phyloP scores from a whole-genome alignment of 2,329 filamentous ascomycete genomes.

The Ciborinia camelliae region DNA sequence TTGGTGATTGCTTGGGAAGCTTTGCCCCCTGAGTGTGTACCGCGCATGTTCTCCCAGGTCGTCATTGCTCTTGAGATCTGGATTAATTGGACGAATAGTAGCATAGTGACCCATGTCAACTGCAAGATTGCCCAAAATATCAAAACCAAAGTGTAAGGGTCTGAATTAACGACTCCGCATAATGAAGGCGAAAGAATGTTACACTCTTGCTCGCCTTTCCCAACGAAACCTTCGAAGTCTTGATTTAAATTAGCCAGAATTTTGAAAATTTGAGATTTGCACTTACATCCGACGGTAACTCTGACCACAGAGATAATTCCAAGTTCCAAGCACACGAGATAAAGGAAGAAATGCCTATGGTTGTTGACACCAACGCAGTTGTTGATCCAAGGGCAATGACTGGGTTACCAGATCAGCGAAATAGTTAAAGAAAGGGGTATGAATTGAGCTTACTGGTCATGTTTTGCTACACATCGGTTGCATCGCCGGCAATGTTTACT shows the following conservation, averaged over 20 bases:
- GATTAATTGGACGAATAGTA: slow-evolving; percentile 87
- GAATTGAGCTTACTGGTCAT: slow-evolving; percentile 75
- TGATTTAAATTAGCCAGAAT: slow-evolving; percentile 32
- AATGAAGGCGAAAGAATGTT: slow-evolving; percentile 70
- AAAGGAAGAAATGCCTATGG: slow-evolving; percentile 91
- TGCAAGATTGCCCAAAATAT: slow-evolving; percentile 78
- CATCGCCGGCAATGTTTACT: slow-evolving; percentile 96
- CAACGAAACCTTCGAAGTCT: slow-evolving; percentile 62
- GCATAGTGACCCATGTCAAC: slow-evolving; percentile 95
- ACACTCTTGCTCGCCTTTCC: slow-evolving; percentile 57
- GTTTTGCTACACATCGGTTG: slow-evolving; percentile 87
- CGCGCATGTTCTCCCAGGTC: slow-evolving; percentile 94
- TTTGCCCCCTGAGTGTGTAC: slow-evolving; percentile 56
- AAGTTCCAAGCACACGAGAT: slow-evolving; percentile 72
- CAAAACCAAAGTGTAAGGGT: slow-evolving; percentile 79
- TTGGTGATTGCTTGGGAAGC: slow-evolving; percentile 61
- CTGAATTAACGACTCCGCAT: slow-evolving; percentile 74
- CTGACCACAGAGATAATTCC: slow-evolving; percentile 72
- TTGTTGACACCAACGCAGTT: slow-evolving; percentile 97
- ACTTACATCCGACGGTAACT: slow-evolving; percentile 69
- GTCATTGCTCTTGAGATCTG: slow-evolving; percentile 92
- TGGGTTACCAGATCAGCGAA: slow-evolving; percentile 38
- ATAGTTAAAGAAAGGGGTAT: background rate
- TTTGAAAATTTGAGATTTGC: background rate
- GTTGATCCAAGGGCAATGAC: slow-evolving; percentile 96